Percentiles rank a stretch among this genome's conserved stretches.
Evolutionary conservation across 805 yeast species (phyloP).

Genomic region (Zygotorulaspora florentina): DNA sequence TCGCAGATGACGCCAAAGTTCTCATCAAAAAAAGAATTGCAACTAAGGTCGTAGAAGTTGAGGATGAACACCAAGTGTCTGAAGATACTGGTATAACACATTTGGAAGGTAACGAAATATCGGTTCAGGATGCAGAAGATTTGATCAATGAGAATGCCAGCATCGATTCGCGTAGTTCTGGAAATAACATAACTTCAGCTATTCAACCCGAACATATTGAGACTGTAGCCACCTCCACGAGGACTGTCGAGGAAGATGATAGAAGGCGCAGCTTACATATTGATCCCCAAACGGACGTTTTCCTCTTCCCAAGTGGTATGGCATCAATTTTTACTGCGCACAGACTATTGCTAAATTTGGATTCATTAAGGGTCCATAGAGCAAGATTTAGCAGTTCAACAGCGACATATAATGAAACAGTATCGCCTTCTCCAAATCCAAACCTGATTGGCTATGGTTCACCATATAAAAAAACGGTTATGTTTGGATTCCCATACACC

Average conservation of each 20-base stretch:
- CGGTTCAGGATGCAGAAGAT: neutral
- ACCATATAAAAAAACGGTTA: conserved; percentile 60
- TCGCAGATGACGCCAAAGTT: conserved; percentile 68
- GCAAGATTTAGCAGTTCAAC: conserved; percentile 17
- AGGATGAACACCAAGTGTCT: conserved; percentile 3
- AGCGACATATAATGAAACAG: conserved; percentile 17
- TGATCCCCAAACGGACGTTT: conserved; percentile 61
- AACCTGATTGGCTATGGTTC: conserved; percentile 28
- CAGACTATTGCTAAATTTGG: conserved; percentile 43
- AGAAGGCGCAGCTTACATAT: conserved; percentile 13
- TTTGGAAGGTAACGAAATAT: neutral
- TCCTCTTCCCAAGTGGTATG: conserved; percentile 88
- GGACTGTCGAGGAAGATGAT: neutral
- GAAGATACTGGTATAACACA: conserved; percentile 9
- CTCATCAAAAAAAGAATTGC: conserved; percentile 74
- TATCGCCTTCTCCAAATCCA: conserved; percentile 10
- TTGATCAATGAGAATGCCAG: neutral
- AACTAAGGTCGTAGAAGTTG: conserved; percentile 49
- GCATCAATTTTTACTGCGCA: conserved; percentile 84
- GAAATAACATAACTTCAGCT: conserved; percentile 12
- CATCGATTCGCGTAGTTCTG: neutral
- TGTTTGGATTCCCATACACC: conserved; percentile 95
- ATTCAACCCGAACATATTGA: conserved; percentile 32
- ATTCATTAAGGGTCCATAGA: conserved; percentile 33
- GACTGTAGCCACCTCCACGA: neutral